A percentile compares a stretch with the other conserved stretches of the same genome.
Evolutionary conservation across 108 stramenopile species (phyloP).

Genomic region (Chaetoceros tenuissimus): DNA sequence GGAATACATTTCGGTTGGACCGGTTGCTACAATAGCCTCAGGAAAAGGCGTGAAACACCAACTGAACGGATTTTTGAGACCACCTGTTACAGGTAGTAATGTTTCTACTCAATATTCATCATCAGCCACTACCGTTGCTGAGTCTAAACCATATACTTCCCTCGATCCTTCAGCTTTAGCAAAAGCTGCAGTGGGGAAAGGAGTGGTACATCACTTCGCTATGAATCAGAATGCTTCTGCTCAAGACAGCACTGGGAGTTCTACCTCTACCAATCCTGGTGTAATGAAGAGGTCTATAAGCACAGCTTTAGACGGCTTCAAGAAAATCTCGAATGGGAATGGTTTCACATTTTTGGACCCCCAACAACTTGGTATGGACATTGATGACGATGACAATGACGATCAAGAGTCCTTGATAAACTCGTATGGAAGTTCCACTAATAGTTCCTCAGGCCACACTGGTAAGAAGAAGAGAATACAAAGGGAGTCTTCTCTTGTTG

Average conservation of each 20-base stretch:
- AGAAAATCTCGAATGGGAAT: no score
- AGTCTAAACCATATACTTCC: background rate
- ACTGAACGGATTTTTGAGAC: conserved; percentile 21
- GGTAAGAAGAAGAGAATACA: conserved; percentile 31
- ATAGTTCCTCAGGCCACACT: background rate
- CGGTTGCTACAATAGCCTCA: conserved; percentile 6
- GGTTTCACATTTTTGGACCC: conserved; percentile 27
- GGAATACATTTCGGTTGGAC: background rate
- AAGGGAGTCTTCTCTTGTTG: conserved; percentile 60
- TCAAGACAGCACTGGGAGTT: conserved; percentile 1
- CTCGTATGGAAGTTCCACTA: conserved; percentile 41
- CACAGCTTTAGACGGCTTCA: no score
- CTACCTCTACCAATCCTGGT: conserved; percentile 13
- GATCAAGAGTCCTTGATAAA: no score
- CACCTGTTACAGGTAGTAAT: background rate
- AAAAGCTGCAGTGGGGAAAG: conserved; percentile 40
- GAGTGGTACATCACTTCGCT: conserved; percentile 38
- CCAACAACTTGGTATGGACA: conserved; percentile 32
- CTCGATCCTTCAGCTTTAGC: conserved; percentile 20
- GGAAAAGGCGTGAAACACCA: conserved; percentile 30
- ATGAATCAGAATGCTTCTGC: conserved; percentile 3
- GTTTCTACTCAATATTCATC: background rate
- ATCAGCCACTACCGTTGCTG: conserved; percentile 4
- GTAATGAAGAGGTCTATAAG: background rate
- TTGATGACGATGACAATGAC: conserved; percentile 42